These are phyloP conservation scores for Abelmoschus esculentus DNA, from an alignment of 345 rosid genomes.

Conservation along the genomic window DNA sequence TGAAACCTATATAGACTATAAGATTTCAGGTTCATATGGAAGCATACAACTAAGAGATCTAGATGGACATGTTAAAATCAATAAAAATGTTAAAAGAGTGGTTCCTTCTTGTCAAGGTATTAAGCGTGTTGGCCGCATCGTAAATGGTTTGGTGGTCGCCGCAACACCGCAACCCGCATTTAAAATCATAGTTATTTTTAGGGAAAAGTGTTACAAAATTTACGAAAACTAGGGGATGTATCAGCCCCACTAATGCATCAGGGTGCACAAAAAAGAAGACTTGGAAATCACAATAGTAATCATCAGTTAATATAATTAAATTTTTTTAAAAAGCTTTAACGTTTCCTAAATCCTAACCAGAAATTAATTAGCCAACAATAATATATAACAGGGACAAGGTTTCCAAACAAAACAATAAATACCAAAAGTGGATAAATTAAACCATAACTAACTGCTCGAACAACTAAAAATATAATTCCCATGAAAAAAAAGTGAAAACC, in stretches of 20 bases:
- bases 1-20: neutral
- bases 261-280: neutral
- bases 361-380: neutral
- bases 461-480: neutral
- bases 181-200: too few species aligned
- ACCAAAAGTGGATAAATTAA: slow-evolving; percentile 8
- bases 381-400: neutral
- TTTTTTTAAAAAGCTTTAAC: neutral
- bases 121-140: too few species aligned
- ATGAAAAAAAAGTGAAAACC: neutral
- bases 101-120: neutral
- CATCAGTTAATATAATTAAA: neutral
- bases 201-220: too few species aligned
- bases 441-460: slow-evolving; percentile 9
- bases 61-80: neutral
- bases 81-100: too few species aligned
- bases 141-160: too few species aligned
- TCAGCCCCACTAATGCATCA: neutral
- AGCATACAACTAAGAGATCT: neutral
- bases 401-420: neutral
- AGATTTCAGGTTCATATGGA: neutral
- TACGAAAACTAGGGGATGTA: neutral
- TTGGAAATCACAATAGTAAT: neutral
- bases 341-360: neutral
- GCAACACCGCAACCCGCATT: too few species aligned